phyloP scores from a whole-genome alignment of 208 protist species.

The Kentomonas sorsogonicus region DNA sequence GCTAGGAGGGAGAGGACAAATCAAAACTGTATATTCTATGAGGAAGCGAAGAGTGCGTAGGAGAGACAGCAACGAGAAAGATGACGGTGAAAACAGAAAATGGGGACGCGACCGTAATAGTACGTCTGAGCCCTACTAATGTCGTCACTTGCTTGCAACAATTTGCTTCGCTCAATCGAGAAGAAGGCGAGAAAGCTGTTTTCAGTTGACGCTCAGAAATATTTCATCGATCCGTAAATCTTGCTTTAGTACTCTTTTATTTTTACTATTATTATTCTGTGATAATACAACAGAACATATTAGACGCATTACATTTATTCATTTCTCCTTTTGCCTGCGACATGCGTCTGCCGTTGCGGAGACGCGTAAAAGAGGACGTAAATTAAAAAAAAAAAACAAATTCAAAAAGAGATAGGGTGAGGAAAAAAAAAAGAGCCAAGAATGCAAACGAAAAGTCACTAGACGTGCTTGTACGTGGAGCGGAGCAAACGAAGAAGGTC shows the following conservation, averaged over 20 bases:
- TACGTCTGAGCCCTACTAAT: background rate
- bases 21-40: too few species aligned
- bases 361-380: background rate
- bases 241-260: slow-evolving; percentile 5
- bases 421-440: slow-evolving; percentile 10
- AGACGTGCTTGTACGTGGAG: background rate
- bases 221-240: too few species aligned
- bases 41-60: background rate
- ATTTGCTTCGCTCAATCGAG: too few species aligned
- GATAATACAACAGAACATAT: background rate
- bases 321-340: too few species aligned
- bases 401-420: slow-evolving; percentile 3
- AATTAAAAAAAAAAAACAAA: slow-evolving; percentile 15
- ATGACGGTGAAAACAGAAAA: background rate
- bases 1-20: too few species aligned
- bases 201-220: too few species aligned
- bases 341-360: too few species aligned
- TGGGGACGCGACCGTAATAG: background rate
- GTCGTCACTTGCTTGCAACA: background rate
- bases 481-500: slow-evolving; percentile 26
- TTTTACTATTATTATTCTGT: slow-evolving; percentile 1
- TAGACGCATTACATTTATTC: too few species aligned
- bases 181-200: too few species aligned
- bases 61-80: background rate
- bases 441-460: background rate